A percentile compares a stretch with the other conserved stretches of the same genome.
Conservation (phyloP, 1,139 yeast genomes). For the Magnusiomyces fungicola region DNA sequence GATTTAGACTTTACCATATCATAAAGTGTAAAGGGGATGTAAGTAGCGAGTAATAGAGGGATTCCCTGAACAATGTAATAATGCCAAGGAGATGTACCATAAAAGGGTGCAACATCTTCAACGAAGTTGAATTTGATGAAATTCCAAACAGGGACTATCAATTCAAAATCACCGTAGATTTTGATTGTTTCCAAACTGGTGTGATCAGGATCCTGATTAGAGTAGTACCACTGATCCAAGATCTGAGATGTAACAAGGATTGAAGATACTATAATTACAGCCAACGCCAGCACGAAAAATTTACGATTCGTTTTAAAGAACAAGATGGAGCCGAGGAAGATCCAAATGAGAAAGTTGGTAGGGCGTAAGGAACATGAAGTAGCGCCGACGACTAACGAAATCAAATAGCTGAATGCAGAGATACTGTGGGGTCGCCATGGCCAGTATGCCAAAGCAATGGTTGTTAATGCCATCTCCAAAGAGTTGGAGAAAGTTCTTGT, state of each 20-base stretch:
- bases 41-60: slow-evolving; percentile 65
- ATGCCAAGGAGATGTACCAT: slow-evolving; percentile 81
- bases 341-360: slow-evolving; percentile 74
- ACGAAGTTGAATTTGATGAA: slow-evolving; percentile 72
- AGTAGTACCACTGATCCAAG: slow-evolving; percentile 59
- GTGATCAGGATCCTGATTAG: slow-evolving; percentile 19
- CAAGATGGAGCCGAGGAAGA: slow-evolving; percentile 43
- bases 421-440: slow-evolving; percentile 42
- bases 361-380: slow-evolving; percentile 56
- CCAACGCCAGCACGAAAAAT: slow-evolving; percentile 4
- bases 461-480: slow-evolving; percentile 66
- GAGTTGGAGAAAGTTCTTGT: slow-evolving; percentile 85
- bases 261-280: slow-evolving; percentile 15
- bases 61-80: slow-evolving; percentile 78
- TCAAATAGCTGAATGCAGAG: slow-evolving; percentile 15
- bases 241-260: slow-evolving; percentile 26
- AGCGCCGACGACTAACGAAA: slow-evolving; percentile 25
- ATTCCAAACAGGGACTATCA: slow-evolving; percentile 55
- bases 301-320: slow-evolving; percentile 19
- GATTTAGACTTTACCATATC: slow-evolving; percentile 34
- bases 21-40: slow-evolving; percentile 50
- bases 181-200: slow-evolving; percentile 12
- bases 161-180: slow-evolving; percentile 18
- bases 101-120: slow-evolving; percentile 67
- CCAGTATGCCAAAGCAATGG: slow-evolving; percentile 68